Percentiles rank a stretch among this genome's conserved stretches.
Conservation (phyloP, 768 basidiomycete species). For the Podaxis mareebaensis region DNA sequence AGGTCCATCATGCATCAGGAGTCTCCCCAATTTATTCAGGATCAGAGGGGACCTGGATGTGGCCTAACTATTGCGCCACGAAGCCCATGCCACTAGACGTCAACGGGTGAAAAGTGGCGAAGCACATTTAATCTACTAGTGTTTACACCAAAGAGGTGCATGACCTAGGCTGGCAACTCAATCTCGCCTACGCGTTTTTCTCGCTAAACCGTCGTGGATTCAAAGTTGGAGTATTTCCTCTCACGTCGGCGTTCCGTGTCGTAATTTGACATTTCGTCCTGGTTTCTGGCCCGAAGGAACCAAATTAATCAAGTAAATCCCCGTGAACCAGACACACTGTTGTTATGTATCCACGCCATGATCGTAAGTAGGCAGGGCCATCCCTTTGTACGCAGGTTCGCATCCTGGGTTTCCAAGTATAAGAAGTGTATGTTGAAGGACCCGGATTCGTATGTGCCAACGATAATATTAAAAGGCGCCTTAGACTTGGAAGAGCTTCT, state of each 20-base stretch:
- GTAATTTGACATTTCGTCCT: conserved; percentile 3
- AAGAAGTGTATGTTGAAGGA: neutral
- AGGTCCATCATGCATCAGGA: conserved; percentile 1
- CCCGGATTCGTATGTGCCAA: neutral
- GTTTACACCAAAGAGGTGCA: neutral
- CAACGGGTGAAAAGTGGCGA: neutral
- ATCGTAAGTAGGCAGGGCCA: neutral
- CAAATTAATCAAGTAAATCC: neutral
- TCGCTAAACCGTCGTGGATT: neutral
- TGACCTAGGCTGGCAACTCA: neutral
- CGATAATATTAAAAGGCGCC: neutral
- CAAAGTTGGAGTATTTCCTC: conserved; percentile 5
- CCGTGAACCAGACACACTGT: neutral
- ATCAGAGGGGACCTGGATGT: neutral
- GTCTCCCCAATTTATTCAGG: neutral
- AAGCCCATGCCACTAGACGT: neutral
- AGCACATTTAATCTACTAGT: neutral
- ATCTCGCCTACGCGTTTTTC: neutral
- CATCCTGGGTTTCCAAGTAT: neutral
- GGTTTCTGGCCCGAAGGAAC: neutral
- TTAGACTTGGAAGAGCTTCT: neutral
- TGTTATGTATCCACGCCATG: neutral
- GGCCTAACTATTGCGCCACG: neutral
- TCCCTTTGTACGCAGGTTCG: neutral
- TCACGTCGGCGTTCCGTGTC: conserved; percentile 8